These are phyloP conservation scores for Fusarium buharicum DNA, from an alignment of 2,329 filamentous ascomycete genomes.

Conservation along the genomic window DNA sequence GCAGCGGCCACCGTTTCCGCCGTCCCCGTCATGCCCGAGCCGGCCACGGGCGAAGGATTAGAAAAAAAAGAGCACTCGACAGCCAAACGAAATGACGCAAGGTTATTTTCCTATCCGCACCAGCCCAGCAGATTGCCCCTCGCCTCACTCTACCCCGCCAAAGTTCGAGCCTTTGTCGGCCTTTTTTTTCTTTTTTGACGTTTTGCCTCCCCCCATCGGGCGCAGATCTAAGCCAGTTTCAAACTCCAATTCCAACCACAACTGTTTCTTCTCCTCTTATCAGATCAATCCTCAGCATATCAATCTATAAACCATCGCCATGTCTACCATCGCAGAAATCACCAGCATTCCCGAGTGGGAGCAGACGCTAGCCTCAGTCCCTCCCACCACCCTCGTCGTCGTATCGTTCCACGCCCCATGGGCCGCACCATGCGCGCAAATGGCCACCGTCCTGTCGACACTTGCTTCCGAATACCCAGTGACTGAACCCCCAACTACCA, in stretches of 20 bases:
- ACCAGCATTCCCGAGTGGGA: slow-evolving; percentile 78
- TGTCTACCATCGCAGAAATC: slow-evolving; percentile 84
- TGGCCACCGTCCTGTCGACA: slow-evolving; percentile 85
- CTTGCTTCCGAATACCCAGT: slow-evolving; percentile 87
- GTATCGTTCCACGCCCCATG: slow-evolving; percentile 97
- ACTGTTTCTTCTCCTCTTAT: slow-evolving; percentile 26
- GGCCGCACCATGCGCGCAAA: slow-evolving; percentile 95
- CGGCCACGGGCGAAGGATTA: slow-evolving; percentile 4
- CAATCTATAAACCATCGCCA: slow-evolving; percentile 50
- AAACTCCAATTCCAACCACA: slow-evolving; percentile 21
- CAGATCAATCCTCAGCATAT: slow-evolving; percentile 29
- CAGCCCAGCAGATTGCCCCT: slow-evolving; percentile 29
- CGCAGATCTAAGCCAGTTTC: slow-evolving; percentile 22
- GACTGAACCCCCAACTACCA: slow-evolving; percentile 71
- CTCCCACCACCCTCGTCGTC: slow-evolving; percentile 77
- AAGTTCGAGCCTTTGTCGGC: slow-evolving; percentile 32
- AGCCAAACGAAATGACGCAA: slow-evolving; percentile 46
- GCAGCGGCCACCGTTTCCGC: slow-evolving; percentile 16
- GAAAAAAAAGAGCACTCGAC: not conserved
- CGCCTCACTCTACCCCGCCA: slow-evolving; percentile 41
- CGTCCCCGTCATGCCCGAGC: slow-evolving; percentile 11
- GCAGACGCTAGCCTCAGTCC: slow-evolving; percentile 71
- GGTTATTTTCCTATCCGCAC: slow-evolving; percentile 21
- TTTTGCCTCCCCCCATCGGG: slow-evolving; percentile 24
- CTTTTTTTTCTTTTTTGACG: slow-evolving; percentile 14